Evolutionary conservation across 495 filamentous ascomycete genomes (phyloP).

Genomic region (Aspergillus ostianus): DNA sequence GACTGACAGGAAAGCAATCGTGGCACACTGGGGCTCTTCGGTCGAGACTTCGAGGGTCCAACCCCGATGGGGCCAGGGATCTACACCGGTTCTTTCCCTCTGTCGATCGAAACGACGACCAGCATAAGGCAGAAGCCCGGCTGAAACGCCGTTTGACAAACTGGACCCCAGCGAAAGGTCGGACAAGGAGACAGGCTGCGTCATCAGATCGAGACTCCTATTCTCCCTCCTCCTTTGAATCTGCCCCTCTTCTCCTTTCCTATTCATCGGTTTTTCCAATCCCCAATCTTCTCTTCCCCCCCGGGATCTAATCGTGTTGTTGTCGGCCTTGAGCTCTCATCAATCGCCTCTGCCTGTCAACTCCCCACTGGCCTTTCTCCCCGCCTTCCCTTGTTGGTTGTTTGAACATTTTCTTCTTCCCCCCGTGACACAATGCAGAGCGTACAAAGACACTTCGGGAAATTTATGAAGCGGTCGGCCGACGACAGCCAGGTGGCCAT

Average conservation of each 20-base stretch:
- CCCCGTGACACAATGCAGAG: slow-evolving; percentile 64
- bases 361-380: slow-evolving; percentile 1
- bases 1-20: neutral
- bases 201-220: slow-evolving; percentile 19
- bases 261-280: slow-evolving; percentile 2
- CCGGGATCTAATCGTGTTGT: slow-evolving; percentile 6
- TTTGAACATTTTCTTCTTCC: neutral
- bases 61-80: slow-evolving; percentile 6
- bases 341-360: slow-evolving; percentile 4
- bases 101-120: neutral
- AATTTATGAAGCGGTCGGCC: slow-evolving; percentile 65
- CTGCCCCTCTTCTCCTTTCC: neutral
- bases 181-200: slow-evolving; percentile 16
- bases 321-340: neutral
- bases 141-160: slow-evolving; percentile 7
- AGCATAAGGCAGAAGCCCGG: slow-evolving; percentile 23
- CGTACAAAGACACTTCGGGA: slow-evolving; percentile 73
- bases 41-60: neutral
- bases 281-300: slow-evolving; percentile 9
- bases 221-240: slow-evolving; percentile 6
- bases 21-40: neutral
- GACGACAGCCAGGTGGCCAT: slow-evolving; percentile 77
- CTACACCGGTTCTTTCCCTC: neutral
- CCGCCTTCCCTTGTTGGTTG: slow-evolving; percentile 2
- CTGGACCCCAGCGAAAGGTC: slow-evolving; percentile 1